Conservation (phyloP, 192 early-diverging fungal species). For the Thamnidium elegans region DNA sequence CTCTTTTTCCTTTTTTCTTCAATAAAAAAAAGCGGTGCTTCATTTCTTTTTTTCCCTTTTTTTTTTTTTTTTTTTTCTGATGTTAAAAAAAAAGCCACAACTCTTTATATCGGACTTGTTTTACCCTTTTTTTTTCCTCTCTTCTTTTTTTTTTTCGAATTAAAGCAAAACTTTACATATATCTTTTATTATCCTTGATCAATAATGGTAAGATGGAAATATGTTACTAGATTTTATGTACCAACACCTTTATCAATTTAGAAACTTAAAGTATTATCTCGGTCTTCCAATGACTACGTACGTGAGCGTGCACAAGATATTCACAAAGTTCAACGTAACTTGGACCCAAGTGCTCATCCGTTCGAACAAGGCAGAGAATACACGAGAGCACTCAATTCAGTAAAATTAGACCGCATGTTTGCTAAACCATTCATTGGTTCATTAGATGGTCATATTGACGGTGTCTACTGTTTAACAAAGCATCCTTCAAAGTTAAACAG, state of each 20-base stretch:
- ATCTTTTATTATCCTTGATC: not conserved
- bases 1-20: too few species aligned
- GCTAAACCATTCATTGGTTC: slow-evolving; percentile 95
- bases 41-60: too few species aligned
- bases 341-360: slow-evolving; percentile 87
- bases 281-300: slow-evolving; percentile 72
- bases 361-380: slow-evolving; percentile 96
- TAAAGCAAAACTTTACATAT: not conserved
- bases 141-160: not conserved
- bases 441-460: slow-evolving; percentile 89
- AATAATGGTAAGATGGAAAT: slow-evolving; percentile 5
- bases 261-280: slow-evolving; percentile 96
- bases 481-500: slow-evolving; percentile 84
- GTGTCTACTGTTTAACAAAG: slow-evolving; percentile 93
- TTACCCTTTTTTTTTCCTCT: slow-evolving; percentile 15
- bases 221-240: too few species aligned
- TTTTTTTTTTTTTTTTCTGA: too few species aligned
- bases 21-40: not conserved
- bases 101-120: slow-evolving; percentile 10
- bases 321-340: slow-evolving; percentile 83
- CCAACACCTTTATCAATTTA: slow-evolving; percentile 20
- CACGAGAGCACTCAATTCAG: slow-evolving; percentile 89
- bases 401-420: slow-evolving; percentile 93
- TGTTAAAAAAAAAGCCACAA: too few species aligned
- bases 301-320: slow-evolving; percentile 86